Conservation (phyloP, 139 green algal species). For the Spirogloea muscicola region DNA sequence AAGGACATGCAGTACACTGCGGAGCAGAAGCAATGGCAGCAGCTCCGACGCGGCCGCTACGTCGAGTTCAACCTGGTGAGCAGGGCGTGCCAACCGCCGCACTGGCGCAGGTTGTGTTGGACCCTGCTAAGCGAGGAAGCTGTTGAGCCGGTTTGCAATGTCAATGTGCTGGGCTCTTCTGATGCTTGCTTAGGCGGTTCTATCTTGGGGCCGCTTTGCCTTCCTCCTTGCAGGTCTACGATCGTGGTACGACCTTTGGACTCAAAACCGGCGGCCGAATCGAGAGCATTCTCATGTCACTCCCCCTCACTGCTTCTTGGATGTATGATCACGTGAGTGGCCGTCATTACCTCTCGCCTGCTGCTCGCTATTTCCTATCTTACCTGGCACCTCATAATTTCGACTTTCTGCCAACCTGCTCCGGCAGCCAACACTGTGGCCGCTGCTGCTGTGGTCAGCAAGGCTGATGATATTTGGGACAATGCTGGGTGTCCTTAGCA, state of each 20-base stretch:
- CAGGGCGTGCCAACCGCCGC: too few relatives aligned
- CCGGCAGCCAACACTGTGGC: too few relatives aligned
- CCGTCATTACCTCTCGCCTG: neutral
- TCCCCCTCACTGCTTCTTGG: slow-evolving; percentile 72
- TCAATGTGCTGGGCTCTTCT: too few relatives aligned
- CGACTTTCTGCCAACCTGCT: neutral
- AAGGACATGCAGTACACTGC: slow-evolving; percentile 82
- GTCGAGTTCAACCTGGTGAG: slow-evolving; percentile 98
- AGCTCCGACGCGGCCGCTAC: slow-evolving; percentile 78
- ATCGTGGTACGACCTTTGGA: slow-evolving; percentile 96
- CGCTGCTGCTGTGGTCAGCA: too few relatives aligned
- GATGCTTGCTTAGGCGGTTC: too few relatives aligned
- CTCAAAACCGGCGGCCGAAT: slow-evolving; percentile 96
- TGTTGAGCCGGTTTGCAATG: too few relatives aligned
- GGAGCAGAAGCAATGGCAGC: slow-evolving; percentile 94
- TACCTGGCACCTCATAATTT: neutral
- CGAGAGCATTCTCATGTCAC: slow-evolving; percentile 74
- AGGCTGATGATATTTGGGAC: neutral
- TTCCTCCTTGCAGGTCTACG: slow-evolving; percentile 73
- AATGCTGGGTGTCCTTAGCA: neutral
- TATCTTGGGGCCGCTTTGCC: too few relatives aligned
- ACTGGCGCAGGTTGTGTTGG: too few relatives aligned
- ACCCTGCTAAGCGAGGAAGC: too few relatives aligned
- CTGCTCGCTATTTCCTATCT: neutral
- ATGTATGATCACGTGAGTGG: slow-evolving; percentile 75